Base-by-base conservation (phyloP, 2,329 filamentous ascomycete genomes). In the Pyricularia grisea region DNA sequence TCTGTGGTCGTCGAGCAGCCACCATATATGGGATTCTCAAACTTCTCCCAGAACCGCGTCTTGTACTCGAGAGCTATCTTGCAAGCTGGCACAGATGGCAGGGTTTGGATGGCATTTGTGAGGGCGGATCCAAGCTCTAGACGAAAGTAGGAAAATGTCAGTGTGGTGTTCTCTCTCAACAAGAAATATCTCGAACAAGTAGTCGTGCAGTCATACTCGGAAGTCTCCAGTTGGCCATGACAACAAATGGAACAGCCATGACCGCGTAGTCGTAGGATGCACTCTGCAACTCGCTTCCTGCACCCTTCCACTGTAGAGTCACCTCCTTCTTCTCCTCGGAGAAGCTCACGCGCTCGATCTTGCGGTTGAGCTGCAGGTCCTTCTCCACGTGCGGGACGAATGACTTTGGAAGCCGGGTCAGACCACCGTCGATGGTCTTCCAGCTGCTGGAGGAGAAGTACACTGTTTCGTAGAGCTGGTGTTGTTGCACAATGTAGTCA, bases 11-110 rank as follows among this genome's bases (percentile, higher is more conserved):
- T 82, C 67, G 83, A 85, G 74, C 89, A 91, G 6, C 88, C 86
- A 12, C 90, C 90, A 69, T 85, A 81, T 75, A 92, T 92, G 4
- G 83, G 83, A 65, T 80, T 80, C 36, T 78, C 75, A 67, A 66
- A 78, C 63, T 82, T 80, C 73, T 86, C 84, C 84, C 84, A 86
- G 79, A 86, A 87, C 1, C 90, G 87, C 0, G 88, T 87, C 70
- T 84, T 81, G 79, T 90, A 92, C 76, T 90, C 88, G 4, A 92
- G 83, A 0, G 89, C 86, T 0, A 92, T 84, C 75, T 86, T 86
- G 79, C 84, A 87, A 63, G 82, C 80, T 0, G 77, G 73, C 1
- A 70, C 73, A 76, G 85, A 85, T 17, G 76, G 76, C 67, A 85
- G 71, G 36, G 79, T 79, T n/a, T 74, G 72, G 74, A 86, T 85